Evolutionary conservation across 148 eudicot genomes (phyloP).

Genomic region (Heliosperma pusillum): DNA sequence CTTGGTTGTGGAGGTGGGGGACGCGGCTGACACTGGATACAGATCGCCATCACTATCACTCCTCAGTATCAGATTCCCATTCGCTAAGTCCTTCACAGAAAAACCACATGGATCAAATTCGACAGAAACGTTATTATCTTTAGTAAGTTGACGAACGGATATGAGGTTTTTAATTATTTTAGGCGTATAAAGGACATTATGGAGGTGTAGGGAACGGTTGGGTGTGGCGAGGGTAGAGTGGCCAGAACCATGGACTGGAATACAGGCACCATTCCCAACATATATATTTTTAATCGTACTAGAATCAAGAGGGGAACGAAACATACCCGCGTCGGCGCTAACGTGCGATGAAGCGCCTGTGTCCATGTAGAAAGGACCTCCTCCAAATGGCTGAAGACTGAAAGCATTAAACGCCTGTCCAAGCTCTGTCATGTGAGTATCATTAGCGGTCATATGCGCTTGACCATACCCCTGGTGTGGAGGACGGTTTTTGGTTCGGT

Average conservation of each 20-base stretch:
- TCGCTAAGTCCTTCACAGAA: constrained; percentile 7
- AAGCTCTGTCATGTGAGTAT: background rate
- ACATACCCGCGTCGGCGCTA: background rate
- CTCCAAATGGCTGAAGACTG: background rate
- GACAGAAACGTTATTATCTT: background rate
- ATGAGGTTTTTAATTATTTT: background rate
- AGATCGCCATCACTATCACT: background rate
- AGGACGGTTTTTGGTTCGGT: too few relatives aligned
- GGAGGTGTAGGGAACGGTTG: background rate
- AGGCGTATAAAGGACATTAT: background rate
- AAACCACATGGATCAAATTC: constrained; percentile 11
- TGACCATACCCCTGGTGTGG: background rate
- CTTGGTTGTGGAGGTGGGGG: background rate
- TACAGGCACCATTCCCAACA: background rate
- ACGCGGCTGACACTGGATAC: background rate
- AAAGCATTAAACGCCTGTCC: background rate
- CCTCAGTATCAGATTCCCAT: background rate
- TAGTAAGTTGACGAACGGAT: background rate
- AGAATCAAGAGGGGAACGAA: background rate
- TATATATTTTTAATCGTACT: background rate
- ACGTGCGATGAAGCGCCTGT: background rate
- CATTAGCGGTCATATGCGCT: background rate
- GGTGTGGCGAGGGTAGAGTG: background rate
- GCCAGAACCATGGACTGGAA: background rate
- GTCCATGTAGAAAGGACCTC: background rate